Evolutionary conservation across 805 yeast genomes (phyloP).

Genomic region (Ogataea wickerhamii): DNA sequence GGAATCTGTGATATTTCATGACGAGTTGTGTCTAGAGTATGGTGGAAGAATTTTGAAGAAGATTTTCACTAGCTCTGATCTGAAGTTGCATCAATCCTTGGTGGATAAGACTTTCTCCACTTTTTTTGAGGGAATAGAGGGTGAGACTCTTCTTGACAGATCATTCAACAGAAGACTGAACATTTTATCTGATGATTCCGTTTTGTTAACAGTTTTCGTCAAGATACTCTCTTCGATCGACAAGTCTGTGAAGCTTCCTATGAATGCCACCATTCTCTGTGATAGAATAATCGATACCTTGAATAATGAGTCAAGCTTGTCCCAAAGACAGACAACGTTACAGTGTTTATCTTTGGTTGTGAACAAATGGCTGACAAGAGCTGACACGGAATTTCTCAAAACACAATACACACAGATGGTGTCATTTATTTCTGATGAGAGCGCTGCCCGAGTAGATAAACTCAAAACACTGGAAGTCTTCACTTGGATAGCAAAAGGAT

Average conservation of each 20-base stretch:
- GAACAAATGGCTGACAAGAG: constrained; percentile 48
- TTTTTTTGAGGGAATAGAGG: constrained; percentile 32
- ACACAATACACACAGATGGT: constrained; percentile 9
- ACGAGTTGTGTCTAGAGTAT: constrained; percentile 34
- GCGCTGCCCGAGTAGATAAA: constrained; percentile 10
- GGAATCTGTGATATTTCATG: constrained; percentile 14
- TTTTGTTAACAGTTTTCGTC: constrained; percentile 38
- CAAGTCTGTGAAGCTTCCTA: constrained; percentile 32
- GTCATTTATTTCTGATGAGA: neutral
- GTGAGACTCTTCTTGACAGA: constrained; percentile 15
- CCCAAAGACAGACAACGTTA: constrained; percentile 50
- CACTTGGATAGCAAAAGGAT: constrained; percentile 72
- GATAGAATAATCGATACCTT: constrained; percentile 17
- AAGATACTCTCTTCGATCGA: constrained; percentile 54
- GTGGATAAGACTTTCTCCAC: constrained; percentile 35
- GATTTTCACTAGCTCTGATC: constrained; percentile 38
- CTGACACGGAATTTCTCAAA: constrained; percentile 12
- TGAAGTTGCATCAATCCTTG: constrained; percentile 43
- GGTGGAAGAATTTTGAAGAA: constrained; percentile 41
- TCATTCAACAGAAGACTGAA: constrained; percentile 17
- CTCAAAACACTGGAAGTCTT: constrained; percentile 45
- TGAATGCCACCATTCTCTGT: constrained; percentile 14
- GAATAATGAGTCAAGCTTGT: constrained; percentile 22
- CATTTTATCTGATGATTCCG: constrained; percentile 28
- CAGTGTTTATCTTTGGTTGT: constrained; percentile 51